A percentile compares a stretch with the other conserved stretches of the same genome.
These are phyloP conservation scores for Butyriboletus appendiculatus DNA, from an alignment of 1,284 basidiomycete species.

Conservation along the genomic window DNA sequence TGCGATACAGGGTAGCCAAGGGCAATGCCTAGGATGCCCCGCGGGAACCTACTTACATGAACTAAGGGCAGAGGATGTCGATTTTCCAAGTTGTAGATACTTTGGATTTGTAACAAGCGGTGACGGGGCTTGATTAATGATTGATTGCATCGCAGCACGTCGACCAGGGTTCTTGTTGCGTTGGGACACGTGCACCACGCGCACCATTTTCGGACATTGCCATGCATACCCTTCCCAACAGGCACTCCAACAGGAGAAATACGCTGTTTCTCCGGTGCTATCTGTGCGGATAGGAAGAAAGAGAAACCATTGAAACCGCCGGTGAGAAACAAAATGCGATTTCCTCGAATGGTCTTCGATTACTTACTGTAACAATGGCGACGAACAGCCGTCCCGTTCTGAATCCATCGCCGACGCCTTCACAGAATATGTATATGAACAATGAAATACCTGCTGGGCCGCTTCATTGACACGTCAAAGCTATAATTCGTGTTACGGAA, in stretches of 20 bases:
- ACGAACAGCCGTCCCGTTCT: neutral
- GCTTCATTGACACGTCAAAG: slow-evolving; percentile 11
- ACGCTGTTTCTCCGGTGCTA: neutral
- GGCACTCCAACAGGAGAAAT: neutral
- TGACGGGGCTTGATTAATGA: too few relatives aligned
- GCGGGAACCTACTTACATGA: too few relatives aligned
- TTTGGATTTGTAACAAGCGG: too few relatives aligned
- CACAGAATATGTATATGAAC: slow-evolving; percentile 6
- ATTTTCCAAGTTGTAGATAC: too few relatives aligned
- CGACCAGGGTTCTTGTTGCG: too few relatives aligned
- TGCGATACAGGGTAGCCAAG: too few relatives aligned
- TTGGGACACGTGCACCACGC: too few relatives aligned
- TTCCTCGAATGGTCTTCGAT: neutral
- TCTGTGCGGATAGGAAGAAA: neutral
- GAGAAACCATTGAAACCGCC: neutral
- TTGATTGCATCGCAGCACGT: too few relatives aligned
- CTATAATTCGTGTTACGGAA: slow-evolving; percentile 5
- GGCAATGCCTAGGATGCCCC: too few relatives aligned
- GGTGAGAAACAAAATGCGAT: neutral
- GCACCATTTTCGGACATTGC: neutral
- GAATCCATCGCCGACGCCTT: slow-evolving; percentile 2
- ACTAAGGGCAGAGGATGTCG: too few relatives aligned
- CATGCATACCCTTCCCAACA: neutral
- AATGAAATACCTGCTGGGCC: slow-evolving; percentile 16
- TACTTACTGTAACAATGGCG: neutral